These are phyloP conservation scores for Lichina pygmaea DNA, from an alignment of 495 filamentous ascomycete species.

Conservation along the genomic window DNA sequence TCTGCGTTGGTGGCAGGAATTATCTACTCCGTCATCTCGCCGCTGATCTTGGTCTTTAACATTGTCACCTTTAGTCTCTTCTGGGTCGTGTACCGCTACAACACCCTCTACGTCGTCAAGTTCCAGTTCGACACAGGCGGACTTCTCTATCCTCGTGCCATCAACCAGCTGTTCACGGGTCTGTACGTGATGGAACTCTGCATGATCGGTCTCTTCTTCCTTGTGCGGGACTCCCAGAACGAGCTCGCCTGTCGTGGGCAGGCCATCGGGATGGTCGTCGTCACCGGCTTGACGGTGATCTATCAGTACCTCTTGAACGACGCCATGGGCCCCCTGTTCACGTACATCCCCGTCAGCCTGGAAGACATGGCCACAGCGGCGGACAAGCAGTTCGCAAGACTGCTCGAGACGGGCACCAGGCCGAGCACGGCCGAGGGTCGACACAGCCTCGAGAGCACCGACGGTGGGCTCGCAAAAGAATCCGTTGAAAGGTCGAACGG, in stretches of 20 bases:
- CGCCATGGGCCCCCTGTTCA: slow-evolving; percentile 67
- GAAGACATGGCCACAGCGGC: slow-evolving; percentile 81
- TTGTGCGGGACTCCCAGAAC: slow-evolving; percentile 35
- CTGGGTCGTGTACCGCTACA: slow-evolving; percentile 91
- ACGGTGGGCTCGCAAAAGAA: no score
- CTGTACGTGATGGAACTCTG: slow-evolving; percentile 88
- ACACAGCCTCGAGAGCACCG: no score
- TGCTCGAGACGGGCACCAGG: slow-evolving; percentile 30
- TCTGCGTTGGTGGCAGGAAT: slow-evolving; percentile 21
- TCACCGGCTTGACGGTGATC: slow-evolving; percentile 37
- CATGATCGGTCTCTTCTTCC: slow-evolving; percentile 74
- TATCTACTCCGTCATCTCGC: slow-evolving; percentile 75
- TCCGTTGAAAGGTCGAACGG: slow-evolving; percentile 13
- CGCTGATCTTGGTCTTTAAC: slow-evolving; percentile 79
- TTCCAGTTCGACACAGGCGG: slow-evolving; percentile 83
- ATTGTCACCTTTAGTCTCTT: slow-evolving; percentile 82
- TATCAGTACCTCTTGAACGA: slow-evolving; percentile 63
- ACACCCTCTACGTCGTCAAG: slow-evolving; percentile 84
- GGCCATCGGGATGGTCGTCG: slow-evolving; percentile 70
- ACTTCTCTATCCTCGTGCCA: slow-evolving; percentile 69
- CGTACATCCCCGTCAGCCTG: slow-evolving; percentile 79
- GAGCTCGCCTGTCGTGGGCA: slow-evolving; percentile 45
- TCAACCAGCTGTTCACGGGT: slow-evolving; percentile 90
- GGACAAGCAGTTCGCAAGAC: slow-evolving; percentile 65
- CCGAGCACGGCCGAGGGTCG: slow-evolving; percentile 22